Base-by-base conservation (phyloP, 2,329 filamentous ascomycete genomes). In the Monosporascus sp. region DNA sequence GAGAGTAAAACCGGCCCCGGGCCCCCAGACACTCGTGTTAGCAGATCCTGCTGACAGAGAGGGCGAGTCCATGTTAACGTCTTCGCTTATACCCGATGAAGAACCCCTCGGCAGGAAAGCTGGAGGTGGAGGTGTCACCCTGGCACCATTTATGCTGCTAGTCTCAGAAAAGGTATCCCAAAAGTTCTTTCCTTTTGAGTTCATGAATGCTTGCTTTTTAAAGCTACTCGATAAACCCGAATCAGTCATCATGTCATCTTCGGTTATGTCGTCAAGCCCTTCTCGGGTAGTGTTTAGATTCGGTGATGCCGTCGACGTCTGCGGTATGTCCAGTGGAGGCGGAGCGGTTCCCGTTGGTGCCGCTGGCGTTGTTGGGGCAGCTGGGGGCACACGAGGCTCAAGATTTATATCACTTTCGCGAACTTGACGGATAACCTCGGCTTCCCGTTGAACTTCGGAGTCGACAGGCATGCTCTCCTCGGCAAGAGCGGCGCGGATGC, bases 371-470 rank as follows among this genome's bases (percentile, higher is more conserved):
- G 22, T 22, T 5, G 43, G 17, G 3, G 11, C 26, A 16, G 43
- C 61, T 68, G 68, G 54, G 69, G 64, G 55, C 35, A 68, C 60
- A 37, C 66, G 66, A 27, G 69, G 74, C 53, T 82, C 80, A 16
- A 85, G 72, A 48, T 85, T 83, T 58, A 86, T 80, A 64, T 97
- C 92, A 62, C 87, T 93, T 69, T 97, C 94, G 43, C 91, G 88
- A 27, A 97, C 92, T 71, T 97, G 94, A 49, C 91, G 89, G 58
- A 99, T 91, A 5, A 97, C 94, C 71, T 97, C 93, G 38, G 93
- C 91, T 75, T 99, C 94, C 40, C 91, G 87, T 50, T 89, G 86
- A 53, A 91, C 85, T 70, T 99, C 94, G 43, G 88, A 87, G 63
- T 99, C 94, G 9, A 96, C 78, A 0, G 94, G 94, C 0, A 91